Base-by-base conservation (phyloP, 1,284 basidiomycete species). In the Sporisorium reilianum region DNA sequence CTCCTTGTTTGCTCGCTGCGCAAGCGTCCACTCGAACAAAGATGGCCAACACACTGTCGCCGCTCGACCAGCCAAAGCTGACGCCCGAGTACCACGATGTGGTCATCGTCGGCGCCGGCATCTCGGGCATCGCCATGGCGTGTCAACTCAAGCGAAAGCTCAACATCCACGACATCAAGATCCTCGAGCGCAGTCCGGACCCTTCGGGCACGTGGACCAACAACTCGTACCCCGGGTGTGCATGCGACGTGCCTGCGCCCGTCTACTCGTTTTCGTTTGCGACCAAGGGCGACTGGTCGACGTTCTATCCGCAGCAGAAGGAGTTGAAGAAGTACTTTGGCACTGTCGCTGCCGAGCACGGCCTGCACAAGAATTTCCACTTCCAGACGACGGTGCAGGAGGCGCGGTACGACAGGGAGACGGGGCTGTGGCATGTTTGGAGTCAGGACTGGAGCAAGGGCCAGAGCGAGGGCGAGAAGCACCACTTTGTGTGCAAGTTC, bases 181-280 rank as follows among this genome's bases (percentile, higher is more conserved):
- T 81, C 26, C 63, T 81, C 36, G 80, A 81, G 32, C 56, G 62
- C 11, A 42, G 58, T 11, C 59, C 54, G 2, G 77, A 75, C 20
- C 72, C 70, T 3, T 65, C 77, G 2, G 80, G 79, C 5, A 80
- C 78, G 0, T 81, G 80, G 80, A 75, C 77, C 25, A 65, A 65
- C 53, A 81, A 81, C 62, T 64, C 67, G 14, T 81, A 84, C 54
- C 83, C 83, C 0, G 79, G 78, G 14, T 75, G 73, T 42, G 82
- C 76, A 0, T 82, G 80, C 50, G 82, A 83, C 42, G 78, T 84
- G 5, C 83, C 83, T 7, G 77, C 79, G 1, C 68, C 80, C n/a
- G 77, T 84, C 54, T 84, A 84, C 73, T 80, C 78, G 20, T 82
- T 75, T 50, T 79, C 77, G 11, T 84, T 84, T 48, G 68, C 64